phyloP scores from a whole-genome alignment of 2,329 filamentous ascomycete genomes.

The Fusarium sp. region DNA sequence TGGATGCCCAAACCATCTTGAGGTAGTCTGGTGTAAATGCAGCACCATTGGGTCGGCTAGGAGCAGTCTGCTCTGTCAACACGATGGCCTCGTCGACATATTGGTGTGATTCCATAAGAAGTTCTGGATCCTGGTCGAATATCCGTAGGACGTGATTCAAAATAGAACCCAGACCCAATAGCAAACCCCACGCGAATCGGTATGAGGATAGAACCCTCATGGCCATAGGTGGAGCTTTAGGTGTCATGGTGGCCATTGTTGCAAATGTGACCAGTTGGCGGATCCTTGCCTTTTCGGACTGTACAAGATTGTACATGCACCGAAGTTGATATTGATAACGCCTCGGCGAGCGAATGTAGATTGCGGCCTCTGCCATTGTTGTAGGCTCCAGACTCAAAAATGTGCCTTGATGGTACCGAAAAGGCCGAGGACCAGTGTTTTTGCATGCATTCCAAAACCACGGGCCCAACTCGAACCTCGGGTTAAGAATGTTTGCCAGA shows the following conservation, averaged over 20 bases:
- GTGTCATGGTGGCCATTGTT: conserved; percentile 4
- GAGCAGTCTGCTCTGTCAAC: conserved; percentile 22
- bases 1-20: conserved; percentile 30
- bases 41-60: conserved; percentile 30
- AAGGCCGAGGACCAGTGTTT: conserved; percentile 13
- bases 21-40: conserved; percentile 30
- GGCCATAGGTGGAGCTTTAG: neutral
- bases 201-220: conserved; percentile 11
- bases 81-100: conserved; percentile 26
- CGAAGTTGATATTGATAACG: conserved; percentile 12
- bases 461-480: conserved; percentile 21
- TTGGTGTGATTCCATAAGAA: conserved; percentile 8
- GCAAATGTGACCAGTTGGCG: neutral
- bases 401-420: conserved; percentile 25
- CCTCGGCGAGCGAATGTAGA: conserved; percentile 26
- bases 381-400: conserved; percentile 30
- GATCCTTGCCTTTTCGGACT: conserved; percentile 25
- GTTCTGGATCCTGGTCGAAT: conserved; percentile 3
- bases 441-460: conserved; percentile 42
- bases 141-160: conserved; percentile 26
- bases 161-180: conserved; percentile 21
- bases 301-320: conserved; percentile 28
- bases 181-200: conserved; percentile 18
- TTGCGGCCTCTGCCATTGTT: conserved; percentile 19
- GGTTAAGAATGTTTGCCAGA: conserved; percentile 33